A percentile compares a stretch with the other conserved stretches of the same genome.
These are phyloP conservation scores for Cicer pinnatifidum DNA, from an alignment of 306 rosid species.

Conservation along the genomic window DNA sequence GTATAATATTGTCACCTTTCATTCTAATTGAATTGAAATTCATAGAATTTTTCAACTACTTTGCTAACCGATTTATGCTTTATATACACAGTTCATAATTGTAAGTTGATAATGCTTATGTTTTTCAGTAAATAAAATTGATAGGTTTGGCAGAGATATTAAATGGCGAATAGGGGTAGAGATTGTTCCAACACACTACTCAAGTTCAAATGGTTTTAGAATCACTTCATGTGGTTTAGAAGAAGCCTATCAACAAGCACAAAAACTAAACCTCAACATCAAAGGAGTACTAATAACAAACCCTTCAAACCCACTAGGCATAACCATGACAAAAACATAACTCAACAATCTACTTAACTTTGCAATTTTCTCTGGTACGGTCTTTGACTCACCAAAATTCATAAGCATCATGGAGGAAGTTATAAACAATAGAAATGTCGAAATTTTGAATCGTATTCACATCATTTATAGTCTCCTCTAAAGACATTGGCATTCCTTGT, in stretches of 20 bases:
- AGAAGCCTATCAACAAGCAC: slow-evolving; percentile 63
- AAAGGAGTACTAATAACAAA: slow-evolving; percentile 80
- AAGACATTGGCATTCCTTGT: slow-evolving; percentile 76
- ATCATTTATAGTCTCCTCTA: slow-evolving; percentile 76
- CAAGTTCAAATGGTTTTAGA: slow-evolving; percentile 74
- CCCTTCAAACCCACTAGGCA: slow-evolving; percentile 89
- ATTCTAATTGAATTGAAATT: too few species aligned
- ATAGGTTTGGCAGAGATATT: slow-evolving; percentile 82
- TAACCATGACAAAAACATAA: slow-evolving; percentile 58
- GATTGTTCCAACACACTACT: slow-evolving; percentile 78
- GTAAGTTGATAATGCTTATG: not conserved
- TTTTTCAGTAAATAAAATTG: too few species aligned
- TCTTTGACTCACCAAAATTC: slow-evolving; percentile 59
- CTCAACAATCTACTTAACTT: slow-evolving; percentile 59
- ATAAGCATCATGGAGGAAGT: slow-evolving; percentile 56
- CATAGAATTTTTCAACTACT: too few species aligned
- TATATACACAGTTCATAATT: too few species aligned
- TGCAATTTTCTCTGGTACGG: slow-evolving; percentile 71
- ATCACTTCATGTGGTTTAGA: slow-evolving; percentile 64
- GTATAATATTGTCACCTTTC: too few species aligned
- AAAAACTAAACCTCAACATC: slow-evolving; percentile 53
- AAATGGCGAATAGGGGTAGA: slow-evolving; percentile 81
- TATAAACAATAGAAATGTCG: slow-evolving; percentile 25
- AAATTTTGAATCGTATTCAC: slow-evolving; percentile 53
- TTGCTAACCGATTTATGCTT: too few species aligned